Evolutionary conservation across 768 basidiomycete species (phyloP), one percentile per base, ranked within the genome.

Genomic region (Tricholoma matsutake): DNA sequence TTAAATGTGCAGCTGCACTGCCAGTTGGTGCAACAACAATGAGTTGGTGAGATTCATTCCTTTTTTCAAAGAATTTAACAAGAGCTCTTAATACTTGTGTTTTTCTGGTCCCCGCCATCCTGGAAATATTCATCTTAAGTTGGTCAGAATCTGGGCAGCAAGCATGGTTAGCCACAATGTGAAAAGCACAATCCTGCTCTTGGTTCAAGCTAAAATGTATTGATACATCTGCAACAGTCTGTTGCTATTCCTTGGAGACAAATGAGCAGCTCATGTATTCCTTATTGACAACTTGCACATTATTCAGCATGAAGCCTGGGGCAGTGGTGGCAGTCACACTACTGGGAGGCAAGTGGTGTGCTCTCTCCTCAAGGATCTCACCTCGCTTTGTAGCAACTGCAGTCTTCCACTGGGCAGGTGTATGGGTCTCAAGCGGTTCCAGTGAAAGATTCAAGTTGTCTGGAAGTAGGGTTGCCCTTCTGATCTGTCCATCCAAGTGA

Each of bases 41-140:
- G 28, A 73, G 69, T 0, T 68, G 25, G 35, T 71, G 56, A 1
- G 37, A n/a, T 60, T 76, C 66, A 3, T 67, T 64, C 32, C 63
- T 28, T 43, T n/a, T 5, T 1, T 18, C 16, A 41, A 76, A 73
- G 20, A 72, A 62, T 25, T 43, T 5, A 10, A 65, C 61, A 13
- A 74, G 3, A 4, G 72, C 61, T 31, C 67, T 61, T 9, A 76
- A 58, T 0, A 76, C 72, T 31, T 64, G 63, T 0, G 66, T 65
- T 61, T 74, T 75, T 0, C 74, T 72, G 0, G 71, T 72, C 0
- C 75, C 71, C 16, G 67, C 74, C 61, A 72, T 72, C 0, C 75
- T 74, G 6, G 69, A 72, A 0, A 75, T 55, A 57, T 72, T 71
- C 70, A 75, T 72, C 31, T 65, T 70, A 1, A 76, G 31, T 11